Conservation (phyloP, 164 flowering plant genomes). For the Litsea cubeba region DNA sequence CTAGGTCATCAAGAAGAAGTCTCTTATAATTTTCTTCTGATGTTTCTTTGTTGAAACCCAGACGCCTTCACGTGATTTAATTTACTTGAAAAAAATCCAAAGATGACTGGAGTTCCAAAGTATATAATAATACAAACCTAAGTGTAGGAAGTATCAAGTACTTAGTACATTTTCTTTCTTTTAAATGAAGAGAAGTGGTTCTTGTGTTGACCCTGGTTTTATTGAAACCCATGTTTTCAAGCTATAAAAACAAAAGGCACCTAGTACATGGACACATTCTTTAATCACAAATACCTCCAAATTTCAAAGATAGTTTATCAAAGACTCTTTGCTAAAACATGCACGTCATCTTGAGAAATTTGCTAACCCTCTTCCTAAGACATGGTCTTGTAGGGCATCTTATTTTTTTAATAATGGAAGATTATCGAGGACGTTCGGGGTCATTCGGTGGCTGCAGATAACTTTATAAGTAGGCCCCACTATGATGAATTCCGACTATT, state of each 20-base stretch:
- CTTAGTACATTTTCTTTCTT: neutral
- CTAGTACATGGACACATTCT: neutral
- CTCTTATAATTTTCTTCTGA: neutral
- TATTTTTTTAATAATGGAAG: neutral
- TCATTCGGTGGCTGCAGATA: neutral
- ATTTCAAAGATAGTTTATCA: constrained; percentile 31
- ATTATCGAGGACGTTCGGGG: neutral
- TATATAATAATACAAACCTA: neutral
- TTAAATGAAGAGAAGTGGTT: neutral
- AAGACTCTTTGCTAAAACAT: constrained; percentile 18
- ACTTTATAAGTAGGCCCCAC: neutral
- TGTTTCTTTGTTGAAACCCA: neutral
- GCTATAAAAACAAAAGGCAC: no score
- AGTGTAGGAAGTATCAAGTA: neutral
- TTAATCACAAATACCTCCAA: constrained; percentile 11
- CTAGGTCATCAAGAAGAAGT: neutral
- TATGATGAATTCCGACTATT: neutral
- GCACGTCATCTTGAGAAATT: constrained; percentile 22
- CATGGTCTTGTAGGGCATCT: constrained; percentile 9
- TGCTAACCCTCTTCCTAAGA: constrained; percentile 5
- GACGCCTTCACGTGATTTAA: neutral
- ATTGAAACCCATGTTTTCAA: neutral
- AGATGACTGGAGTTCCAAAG: neutral
- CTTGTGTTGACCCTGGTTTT: neutral
- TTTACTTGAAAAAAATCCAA: neutral